Percentiles rank a stretch among this genome's conserved stretches.
Conservation (phyloP, 257 asterid genomes). For the Jacaranda copaia region DNA sequence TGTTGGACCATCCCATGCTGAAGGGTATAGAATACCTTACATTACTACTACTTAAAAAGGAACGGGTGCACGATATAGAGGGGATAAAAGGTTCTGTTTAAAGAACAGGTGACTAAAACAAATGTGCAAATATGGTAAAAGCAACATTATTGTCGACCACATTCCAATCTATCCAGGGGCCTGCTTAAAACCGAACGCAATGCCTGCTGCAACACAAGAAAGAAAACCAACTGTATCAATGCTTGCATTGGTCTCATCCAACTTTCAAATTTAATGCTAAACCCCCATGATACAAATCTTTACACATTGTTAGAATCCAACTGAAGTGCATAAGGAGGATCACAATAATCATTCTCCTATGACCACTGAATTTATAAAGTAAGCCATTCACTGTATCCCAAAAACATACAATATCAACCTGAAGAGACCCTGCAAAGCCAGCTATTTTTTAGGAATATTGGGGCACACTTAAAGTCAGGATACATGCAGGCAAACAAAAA, state of each 20-base stretch:
- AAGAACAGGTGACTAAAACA: not conserved
- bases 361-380: conserved; percentile 7
- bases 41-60: too few species aligned
- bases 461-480: not conserved
- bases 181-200: not conserved
- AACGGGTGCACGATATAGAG: too few species aligned
- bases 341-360: conserved; percentile 19
- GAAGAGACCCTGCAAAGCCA: conserved; percentile 18
- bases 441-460: not conserved
- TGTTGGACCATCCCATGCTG: too few species aligned
- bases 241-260: conserved; percentile 13
- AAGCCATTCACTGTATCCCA: conserved; percentile 14
- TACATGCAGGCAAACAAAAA: too few species aligned
- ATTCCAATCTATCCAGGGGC: not conserved
- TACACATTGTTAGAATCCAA: conserved; percentile 1
- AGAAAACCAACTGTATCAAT: not conserved
- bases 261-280: conserved; percentile 9
- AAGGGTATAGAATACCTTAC: not conserved
- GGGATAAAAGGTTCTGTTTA: not conserved
- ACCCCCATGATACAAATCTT: conserved; percentile 12
- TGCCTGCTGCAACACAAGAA: conserved; percentile 1
- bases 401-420: conserved; percentile 1
- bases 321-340: conserved; percentile 17
- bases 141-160: conserved; percentile 6
- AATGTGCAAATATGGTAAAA: not conserved